Percentiles rank a stretch among this genome's conserved stretches.
Evolutionary conservation across 495 filamentous ascomycete genomes (phyloP).

Genomic region (Achaetomiella virescens): DNA sequence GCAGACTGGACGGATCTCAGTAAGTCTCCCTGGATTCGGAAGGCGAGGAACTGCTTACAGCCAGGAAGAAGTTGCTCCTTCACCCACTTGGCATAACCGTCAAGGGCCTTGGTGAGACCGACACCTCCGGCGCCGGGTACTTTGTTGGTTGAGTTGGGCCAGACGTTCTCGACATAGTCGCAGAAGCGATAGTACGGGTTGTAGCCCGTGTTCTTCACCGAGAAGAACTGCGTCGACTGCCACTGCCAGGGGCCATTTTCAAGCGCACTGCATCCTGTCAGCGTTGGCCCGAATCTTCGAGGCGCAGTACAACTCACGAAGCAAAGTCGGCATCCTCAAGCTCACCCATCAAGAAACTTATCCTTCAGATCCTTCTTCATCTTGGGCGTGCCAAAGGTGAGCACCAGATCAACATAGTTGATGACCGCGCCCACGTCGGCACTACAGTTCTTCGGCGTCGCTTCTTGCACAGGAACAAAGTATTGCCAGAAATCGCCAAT

Average conservation of each 20-base stretch:
- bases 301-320: constrained; percentile 33
- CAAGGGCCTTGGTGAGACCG: constrained; percentile 24
- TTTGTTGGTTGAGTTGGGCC: constrained; percentile 23
- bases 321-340: constrained; percentile 56
- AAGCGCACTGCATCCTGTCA: constrained; percentile 32
- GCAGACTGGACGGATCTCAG: constrained; percentile 16
- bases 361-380: constrained; percentile 49
- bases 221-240: constrained; percentile 46
- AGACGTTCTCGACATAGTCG: constrained; percentile 31
- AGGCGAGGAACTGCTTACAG: constrained; percentile 7
- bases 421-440: constrained; percentile 50
- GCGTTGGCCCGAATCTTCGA: background rate
- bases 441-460: constrained; percentile 60
- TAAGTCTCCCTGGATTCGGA: background rate
- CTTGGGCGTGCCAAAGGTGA: constrained; percentile 35
- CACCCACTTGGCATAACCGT: constrained; percentile 45
- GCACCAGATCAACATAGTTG: constrained; percentile 48
- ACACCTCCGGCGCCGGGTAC: constrained; percentile 25
- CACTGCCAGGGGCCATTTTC: constrained; percentile 53
- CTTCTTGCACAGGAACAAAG: constrained; percentile 55
- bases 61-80: constrained; percentile 42
- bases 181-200: constrained; percentile 29
- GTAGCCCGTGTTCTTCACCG: constrained; percentile 18
- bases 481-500: constrained; percentile 63
- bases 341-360: constrained; percentile 50